Evolutionary conservation across 2,329 filamentous ascomycete species (phyloP).

Genomic region (Scedosporium apiospermum): DNA sequence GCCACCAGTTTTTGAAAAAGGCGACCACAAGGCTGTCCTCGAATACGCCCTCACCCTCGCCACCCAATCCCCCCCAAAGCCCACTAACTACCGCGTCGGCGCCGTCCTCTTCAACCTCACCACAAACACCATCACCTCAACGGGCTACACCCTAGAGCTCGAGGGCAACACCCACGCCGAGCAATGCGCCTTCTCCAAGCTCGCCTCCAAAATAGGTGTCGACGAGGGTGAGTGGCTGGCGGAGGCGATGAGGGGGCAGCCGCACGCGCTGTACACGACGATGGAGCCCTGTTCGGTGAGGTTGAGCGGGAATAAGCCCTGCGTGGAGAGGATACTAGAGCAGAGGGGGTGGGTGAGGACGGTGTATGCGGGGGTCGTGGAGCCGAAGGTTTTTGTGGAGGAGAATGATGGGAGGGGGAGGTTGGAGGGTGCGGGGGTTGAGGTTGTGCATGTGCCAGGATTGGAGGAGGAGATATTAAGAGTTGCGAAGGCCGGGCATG

Average conservation of each 20-base stretch:
- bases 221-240: slow-evolving; percentile 1
- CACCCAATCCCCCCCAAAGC: slow-evolving; percentile 56
- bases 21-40: slow-evolving; percentile 47
- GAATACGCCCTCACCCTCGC: slow-evolving; percentile 58
- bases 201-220: slow-evolving; percentile 24
- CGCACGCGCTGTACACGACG: slow-evolving; percentile 68
- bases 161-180: slow-evolving; percentile 94
- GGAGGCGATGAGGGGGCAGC: slow-evolving; percentile 4
- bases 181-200: slow-evolving; percentile 80
- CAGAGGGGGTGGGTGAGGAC: slow-evolving; percentile 54
- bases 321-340: slow-evolving; percentile 68
- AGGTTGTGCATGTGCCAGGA: slow-evolving; percentile 63
- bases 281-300: slow-evolving; percentile 77
- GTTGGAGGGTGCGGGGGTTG: slow-evolving; percentile 63
- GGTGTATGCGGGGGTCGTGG: slow-evolving; percentile 80
- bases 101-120: slow-evolving; percentile 65
- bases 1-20: slow-evolving; percentile 11
- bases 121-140: slow-evolving; percentile 55
- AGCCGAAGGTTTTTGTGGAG: slow-evolving; percentile 84
- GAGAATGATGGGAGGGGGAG: slow-evolving; percentile 65
- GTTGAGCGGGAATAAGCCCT: slow-evolving; percentile 64
- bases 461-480: slow-evolving; percentile 72
- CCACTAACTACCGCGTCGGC: slow-evolving; percentile 89
- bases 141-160: slow-evolving; percentile 85
- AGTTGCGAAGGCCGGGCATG: slow-evolving; percentile 77